A percentile compares a stretch with the other conserved stretches of the same genome.
phyloP scores from a whole-genome alignment of 2,329 filamentous ascomycete genomes.

The Claviceps sp. region DNA sequence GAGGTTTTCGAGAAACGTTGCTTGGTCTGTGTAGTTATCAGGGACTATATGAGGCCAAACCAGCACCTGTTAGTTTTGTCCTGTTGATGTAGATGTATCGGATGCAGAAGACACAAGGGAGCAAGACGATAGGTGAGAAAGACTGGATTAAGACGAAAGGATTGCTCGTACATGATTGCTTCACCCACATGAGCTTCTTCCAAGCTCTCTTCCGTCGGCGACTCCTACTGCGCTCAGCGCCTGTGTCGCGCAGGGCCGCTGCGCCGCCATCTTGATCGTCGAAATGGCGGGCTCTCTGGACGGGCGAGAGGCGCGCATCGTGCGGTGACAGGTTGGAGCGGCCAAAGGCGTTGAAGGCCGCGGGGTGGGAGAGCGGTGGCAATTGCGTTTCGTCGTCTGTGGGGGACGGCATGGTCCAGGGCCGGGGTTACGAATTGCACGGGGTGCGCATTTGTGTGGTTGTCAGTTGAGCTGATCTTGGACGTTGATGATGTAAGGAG shows the following conservation, averaged over 20 bases:
- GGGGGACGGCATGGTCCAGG: constrained; percentile 19
- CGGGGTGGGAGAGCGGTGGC: constrained; percentile 17
- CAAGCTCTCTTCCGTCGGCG: constrained; percentile 60
- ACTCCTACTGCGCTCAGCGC: constrained; percentile 48
- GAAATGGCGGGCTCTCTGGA: constrained; percentile 30
- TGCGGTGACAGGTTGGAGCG: constrained; percentile 66
- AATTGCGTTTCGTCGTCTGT: constrained; percentile 26
- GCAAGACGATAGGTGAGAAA: not conserved
- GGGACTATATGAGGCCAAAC: constrained; percentile 45
- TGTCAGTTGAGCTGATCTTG: not conserved
- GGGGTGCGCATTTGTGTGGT: not conserved
- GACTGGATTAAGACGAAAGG: not conserved
- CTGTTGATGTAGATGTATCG: not conserved
- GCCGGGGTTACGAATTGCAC: not conserved
- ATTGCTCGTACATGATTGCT: constrained; percentile 62
- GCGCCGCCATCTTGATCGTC: constrained; percentile 20
- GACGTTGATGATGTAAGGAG: no score
- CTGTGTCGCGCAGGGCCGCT: constrained; percentile 27
- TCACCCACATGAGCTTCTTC: constrained; percentile 97
- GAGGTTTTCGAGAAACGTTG: constrained; percentile 89
- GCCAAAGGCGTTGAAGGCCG: constrained; percentile 26
- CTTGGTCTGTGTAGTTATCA: constrained; percentile 98
- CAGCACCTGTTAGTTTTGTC: not conserved
- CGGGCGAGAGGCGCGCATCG: constrained; percentile 65
- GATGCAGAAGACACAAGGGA: not conserved